These are phyloP conservation scores for Lasiodiplodia sp. DNA, from an alignment of 2,329 filamentous ascomycete genomes.

Conservation along the genomic window DNA sequence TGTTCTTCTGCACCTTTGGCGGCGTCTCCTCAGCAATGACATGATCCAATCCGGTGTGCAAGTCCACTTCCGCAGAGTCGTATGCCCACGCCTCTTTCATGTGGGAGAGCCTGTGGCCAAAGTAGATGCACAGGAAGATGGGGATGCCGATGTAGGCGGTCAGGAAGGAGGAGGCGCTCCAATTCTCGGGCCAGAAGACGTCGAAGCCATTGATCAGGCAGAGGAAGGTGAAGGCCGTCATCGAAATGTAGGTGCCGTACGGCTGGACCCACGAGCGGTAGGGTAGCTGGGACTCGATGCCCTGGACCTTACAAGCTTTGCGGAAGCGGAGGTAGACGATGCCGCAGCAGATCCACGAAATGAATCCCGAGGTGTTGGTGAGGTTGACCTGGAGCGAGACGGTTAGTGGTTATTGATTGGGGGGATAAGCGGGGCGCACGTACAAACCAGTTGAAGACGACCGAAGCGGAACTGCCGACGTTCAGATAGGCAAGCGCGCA, in stretches of 20 bases:
- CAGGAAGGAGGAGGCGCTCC: slow-evolving; percentile 69
- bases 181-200: slow-evolving; percentile 73
- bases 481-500: slow-evolving; percentile 59
- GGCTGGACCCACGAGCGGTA: slow-evolving; percentile 66
- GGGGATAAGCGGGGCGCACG: neutral
- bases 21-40: slow-evolving; percentile 45
- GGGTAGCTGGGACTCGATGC: slow-evolving; percentile 57
- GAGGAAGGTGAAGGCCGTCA: slow-evolving; percentile 67
- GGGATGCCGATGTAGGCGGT: slow-evolving; percentile 71
- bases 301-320: slow-evolving; percentile 63
- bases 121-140: slow-evolving; percentile 63
- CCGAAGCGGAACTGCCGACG: slow-evolving; percentile 51
- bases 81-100: slow-evolving; percentile 61
- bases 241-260: slow-evolving; percentile 68
- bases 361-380: slow-evolving; percentile 64
- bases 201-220: slow-evolving; percentile 78
- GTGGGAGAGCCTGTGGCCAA: slow-evolving; percentile 58
- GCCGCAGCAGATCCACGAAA: slow-evolving; percentile 62
- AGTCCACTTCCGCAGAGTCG: slow-evolving; percentile 58
- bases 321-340: slow-evolving; percentile 68
- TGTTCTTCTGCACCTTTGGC: slow-evolving; percentile 34
- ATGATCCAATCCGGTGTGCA: slow-evolving; percentile 53
- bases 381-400: slow-evolving; percentile 60
- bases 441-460: slow-evolving; percentile 72
- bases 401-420: neutral